A percentile compares a stretch with the other conserved stretches of the same genome.
phyloP scores from a whole-genome alignment of 768 basidiomycete species.

The Erythrobasidium yunnanense region DNA sequence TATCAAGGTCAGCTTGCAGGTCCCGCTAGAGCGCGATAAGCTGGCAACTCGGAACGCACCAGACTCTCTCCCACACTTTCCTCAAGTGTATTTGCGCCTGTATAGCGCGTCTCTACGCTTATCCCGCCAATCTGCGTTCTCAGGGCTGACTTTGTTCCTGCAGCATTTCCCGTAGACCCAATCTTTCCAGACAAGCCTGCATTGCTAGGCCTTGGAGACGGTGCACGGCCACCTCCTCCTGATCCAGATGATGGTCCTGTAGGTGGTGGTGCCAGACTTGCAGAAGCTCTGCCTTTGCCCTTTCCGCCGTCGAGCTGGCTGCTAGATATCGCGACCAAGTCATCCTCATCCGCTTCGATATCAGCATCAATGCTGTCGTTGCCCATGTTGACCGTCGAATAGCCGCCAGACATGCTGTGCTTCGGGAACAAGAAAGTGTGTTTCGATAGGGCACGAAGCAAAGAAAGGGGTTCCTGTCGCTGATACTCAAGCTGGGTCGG shows the following conservation, averaged over 20 bases:
- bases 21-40: not conserved
- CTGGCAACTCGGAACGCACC: not conserved
- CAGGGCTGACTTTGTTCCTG: not conserved
- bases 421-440: not conserved
- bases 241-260: slow-evolving; percentile 27
- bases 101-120: slow-evolving; percentile 15
- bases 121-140: slow-evolving; percentile 18
- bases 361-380: not conserved
- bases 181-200: slow-evolving; percentile 16
- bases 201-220: slow-evolving; percentile 19
- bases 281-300: not conserved
- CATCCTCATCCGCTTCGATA: slow-evolving; percentile 15
- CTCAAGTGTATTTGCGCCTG: slow-evolving; percentile 9
- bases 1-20: not conserved
- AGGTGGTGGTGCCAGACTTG: too few species aligned
- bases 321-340: slow-evolving; percentile 11
- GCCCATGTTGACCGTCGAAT: not conserved
- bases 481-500: too few species aligned
- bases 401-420: not conserved
- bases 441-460: not conserved
- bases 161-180: not conserved
- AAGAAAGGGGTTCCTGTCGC: not conserved
- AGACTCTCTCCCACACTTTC: slow-evolving; percentile 18
- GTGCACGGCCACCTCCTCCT: slow-evolving; percentile 15
- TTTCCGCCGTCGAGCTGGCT: slow-evolving; percentile 1